Evolutionary conservation across 805 yeast genomes (phyloP), one percentile per base, ranked within the genome.

Genomic region (Dipodascus geniculatus): DNA sequence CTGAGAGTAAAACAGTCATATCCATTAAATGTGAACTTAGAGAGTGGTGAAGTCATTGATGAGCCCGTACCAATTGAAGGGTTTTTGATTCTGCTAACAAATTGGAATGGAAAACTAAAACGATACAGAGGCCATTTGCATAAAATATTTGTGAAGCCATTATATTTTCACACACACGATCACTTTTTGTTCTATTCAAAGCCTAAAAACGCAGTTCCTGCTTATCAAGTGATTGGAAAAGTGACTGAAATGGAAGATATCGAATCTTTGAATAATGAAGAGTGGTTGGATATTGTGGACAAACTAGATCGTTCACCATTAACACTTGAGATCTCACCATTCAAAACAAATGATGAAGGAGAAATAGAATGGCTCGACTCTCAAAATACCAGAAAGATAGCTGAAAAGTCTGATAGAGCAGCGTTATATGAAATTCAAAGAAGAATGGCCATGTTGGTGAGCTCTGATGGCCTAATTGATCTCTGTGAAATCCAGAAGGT

Each of bases 21-120:
- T 44, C 62, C 70, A 2, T 58, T 60, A 4, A 52, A 53, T 9
- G 62, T 68, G 4, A 52, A 51, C 14, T 50, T 53, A 20, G 54
- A 52, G 19, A 56, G 59, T 17, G 67, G 64, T 1, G 53, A 55
- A 6, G 48, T 51, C 8, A 6, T 73, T 19, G 50, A 58, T 0
- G 95, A 85, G 62, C 96, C 96, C 0, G 52, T 69, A 0, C 82
- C 96, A 0, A 66, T 88, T 8, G 98, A 91, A 68, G 98, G 98
- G 0, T 89, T 85, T 63, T 65, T 90, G 20, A 69, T 78, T 2
- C 74, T 82, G 51, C 63, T 83, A 28, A 74, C 82, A 0, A 74
- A 79, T 48, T 72, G 76, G 54, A 63, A 66, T 3, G 87, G 87
- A 0, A 60, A 57, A 61, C 66, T 58, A 56, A 58, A 63, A 23